Conservation (phyloP, 2,329 filamentous ascomycete species). For the Chrysoporthe austroafricana region DNA sequence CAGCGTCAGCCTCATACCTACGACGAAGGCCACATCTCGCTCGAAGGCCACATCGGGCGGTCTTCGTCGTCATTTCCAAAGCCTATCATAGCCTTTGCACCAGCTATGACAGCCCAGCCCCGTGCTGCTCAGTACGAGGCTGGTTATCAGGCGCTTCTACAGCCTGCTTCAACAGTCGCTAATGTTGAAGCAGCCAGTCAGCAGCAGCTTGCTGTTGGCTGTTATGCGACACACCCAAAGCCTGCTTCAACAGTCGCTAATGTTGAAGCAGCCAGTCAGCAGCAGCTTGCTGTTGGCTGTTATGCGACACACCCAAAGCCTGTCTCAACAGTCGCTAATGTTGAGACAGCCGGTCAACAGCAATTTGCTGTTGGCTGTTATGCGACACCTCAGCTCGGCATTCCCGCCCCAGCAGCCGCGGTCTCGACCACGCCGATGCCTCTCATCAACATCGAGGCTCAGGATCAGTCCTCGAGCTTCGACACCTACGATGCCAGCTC, state of each 20-base stretch:
- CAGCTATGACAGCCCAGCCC: background rate
- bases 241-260: background rate
- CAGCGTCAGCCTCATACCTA: background rate
- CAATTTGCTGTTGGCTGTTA: background rate
- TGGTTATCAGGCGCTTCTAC: slow-evolving; percentile 1
- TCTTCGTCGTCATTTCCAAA: background rate
- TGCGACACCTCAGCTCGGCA: background rate
- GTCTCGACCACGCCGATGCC: background rate
- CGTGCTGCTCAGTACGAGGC: background rate
- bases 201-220: background rate
- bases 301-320: background rate
- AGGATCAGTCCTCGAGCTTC: background rate
- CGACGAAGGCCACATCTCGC: too few relatives aligned
- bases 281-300: background rate
- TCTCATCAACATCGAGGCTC: background rate
- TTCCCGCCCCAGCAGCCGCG: background rate
- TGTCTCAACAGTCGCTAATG: background rate
- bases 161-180: background rate
- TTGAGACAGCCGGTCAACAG: background rate
- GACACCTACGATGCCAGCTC: slow-evolving; percentile 2
- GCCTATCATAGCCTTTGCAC: background rate
- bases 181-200: background rate
- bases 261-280: background rate
- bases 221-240: background rate
- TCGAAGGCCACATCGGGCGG: too few relatives aligned